A percentile compares a stretch with the other conserved stretches of the same genome.
Evolutionary conservation across 108 stramenopile species (phyloP).

Genomic region (Cyclotella cryptica): DNA sequence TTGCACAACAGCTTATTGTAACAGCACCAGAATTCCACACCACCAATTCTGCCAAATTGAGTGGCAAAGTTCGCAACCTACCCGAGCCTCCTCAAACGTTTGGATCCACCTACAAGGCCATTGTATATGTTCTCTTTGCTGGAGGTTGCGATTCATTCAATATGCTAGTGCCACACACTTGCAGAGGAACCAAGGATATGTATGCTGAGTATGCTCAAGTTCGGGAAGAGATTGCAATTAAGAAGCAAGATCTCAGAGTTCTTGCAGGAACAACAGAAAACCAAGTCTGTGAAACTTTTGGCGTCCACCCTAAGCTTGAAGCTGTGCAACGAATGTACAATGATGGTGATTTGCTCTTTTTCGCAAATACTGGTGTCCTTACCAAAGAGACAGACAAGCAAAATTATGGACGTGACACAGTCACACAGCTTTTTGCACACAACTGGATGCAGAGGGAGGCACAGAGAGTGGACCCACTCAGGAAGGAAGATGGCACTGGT

Average conservation of each 20-base stretch:
- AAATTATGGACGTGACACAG: conserved; percentile 51
- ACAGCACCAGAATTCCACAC: conserved; percentile 58
- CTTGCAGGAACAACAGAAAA: conserved; percentile 40
- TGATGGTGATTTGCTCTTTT: conserved; percentile 61
- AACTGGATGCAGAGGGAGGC: conserved; percentile 50
- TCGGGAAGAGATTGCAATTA: conserved; percentile 47
- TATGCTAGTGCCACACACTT: conserved; percentile 59
- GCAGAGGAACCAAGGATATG: conserved; percentile 36
- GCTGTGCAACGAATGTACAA: conserved; percentile 61
- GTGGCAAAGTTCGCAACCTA: conserved; percentile 15
- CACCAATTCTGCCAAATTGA: conserved; percentile 38
- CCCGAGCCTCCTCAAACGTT: conserved; percentile 22
- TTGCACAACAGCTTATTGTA: conserved; percentile 39
- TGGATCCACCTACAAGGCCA: conserved; percentile 58
- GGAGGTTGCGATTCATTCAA: conserved; percentile 69
- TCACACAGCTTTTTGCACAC: conserved; percentile 60
- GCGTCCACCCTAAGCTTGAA: conserved; percentile 46
- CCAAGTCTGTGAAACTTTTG: conserved; percentile 71
- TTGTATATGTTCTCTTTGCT: conserved; percentile 57
- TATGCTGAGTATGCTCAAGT: conserved; percentile 42
- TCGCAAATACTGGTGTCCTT: conserved; percentile 75
- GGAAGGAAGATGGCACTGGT: conserved; percentile 46
- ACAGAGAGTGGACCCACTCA: conserved; percentile 48
- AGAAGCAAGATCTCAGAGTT: conserved; percentile 20
- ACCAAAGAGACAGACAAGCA: conserved; percentile 51